Evolutionary conservation across 805 yeast genomes (phyloP).

Genomic region (Ascoidea asiatica): DNA sequence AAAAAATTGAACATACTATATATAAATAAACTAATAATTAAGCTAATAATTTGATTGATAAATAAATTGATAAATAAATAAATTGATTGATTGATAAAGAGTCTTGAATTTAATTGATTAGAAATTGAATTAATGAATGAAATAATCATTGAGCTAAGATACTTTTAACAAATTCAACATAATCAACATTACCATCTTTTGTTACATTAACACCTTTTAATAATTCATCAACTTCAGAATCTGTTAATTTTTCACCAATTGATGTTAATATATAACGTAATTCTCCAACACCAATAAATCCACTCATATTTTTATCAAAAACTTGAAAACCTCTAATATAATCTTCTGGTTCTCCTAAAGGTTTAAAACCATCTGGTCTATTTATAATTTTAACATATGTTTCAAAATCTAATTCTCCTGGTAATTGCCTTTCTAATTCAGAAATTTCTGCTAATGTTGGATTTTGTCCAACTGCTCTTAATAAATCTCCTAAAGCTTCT

Average conservation of each 20-base stretch:
- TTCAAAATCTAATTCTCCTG: slow-evolving; percentile 48
- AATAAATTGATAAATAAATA: too few relatives aligned
- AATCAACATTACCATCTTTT: slow-evolving; percentile 88
- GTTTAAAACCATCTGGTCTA: slow-evolving; percentile 81
- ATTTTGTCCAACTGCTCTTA: slow-evolving; percentile 96
- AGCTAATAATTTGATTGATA: too few relatives aligned
- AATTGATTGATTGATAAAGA: too few relatives aligned
- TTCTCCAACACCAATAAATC: slow-evolving; percentile 95
- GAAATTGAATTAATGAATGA: too few relatives aligned
- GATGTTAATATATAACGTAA: slow-evolving; percentile 89
- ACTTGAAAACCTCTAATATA: slow-evolving; percentile 92
- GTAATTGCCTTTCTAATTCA: slow-evolving; percentile 31
- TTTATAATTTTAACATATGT: slow-evolving; percentile 64
- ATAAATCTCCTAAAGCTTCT: slow-evolving; percentile 78
- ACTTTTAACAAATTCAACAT: slow-evolving; percentile 87
- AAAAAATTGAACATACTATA: too few relatives aligned
- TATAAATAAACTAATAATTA: too few relatives aligned
- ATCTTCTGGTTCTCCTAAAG: slow-evolving; percentile 75
- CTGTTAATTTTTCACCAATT: slow-evolving; percentile 86
- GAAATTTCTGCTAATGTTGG: slow-evolving; percentile 86
- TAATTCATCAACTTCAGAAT: slow-evolving; percentile 88
- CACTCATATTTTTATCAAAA: slow-evolving; percentile 90
- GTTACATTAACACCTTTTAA: slow-evolving; percentile 91
- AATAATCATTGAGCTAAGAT: slow-evolving; percentile 65
- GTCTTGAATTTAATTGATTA: too few relatives aligned